A percentile compares a stretch with the other conserved stretches of the same genome.
Evolutionary conservation across 208 protist species (phyloP).

Genomic region (Tritrichomonas foetus): DNA sequence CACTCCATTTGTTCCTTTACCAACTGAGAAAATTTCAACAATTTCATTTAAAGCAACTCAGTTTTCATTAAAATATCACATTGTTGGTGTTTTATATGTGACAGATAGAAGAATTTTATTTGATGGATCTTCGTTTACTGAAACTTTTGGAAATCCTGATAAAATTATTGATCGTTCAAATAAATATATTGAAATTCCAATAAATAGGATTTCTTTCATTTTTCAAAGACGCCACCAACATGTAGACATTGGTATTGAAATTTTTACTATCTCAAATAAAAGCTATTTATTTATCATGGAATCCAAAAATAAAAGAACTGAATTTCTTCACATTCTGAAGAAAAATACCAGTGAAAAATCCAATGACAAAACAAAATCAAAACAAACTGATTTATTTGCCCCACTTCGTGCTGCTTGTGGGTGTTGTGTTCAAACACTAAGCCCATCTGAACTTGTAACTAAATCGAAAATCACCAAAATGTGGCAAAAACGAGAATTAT

Average conservation of each 20-base stretch:
- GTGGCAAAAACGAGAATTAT: background rate
- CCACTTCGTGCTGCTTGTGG: background rate
- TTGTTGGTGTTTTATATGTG: too few species aligned
- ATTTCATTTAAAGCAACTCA: background rate
- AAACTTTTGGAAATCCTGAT: background rate
- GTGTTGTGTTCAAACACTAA: background rate
- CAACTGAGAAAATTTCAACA: background rate
- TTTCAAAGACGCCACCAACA: background rate
- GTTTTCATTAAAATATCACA: too few species aligned
- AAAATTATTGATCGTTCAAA: background rate
- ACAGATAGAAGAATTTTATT: too few species aligned
- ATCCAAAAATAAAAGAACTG: background rate
- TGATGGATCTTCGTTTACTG: background rate
- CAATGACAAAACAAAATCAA: too few species aligned
- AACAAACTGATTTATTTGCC: too few species aligned
- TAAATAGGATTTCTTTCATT: background rate
- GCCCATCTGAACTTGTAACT: background rate
- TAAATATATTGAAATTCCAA: background rate
- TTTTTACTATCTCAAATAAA: background rate
- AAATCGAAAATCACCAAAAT: background rate
- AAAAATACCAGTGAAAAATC: too few species aligned
- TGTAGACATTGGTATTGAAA: background rate
- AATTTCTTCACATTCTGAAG: background rate
- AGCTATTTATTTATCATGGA: background rate
- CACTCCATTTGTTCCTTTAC: background rate